Base-by-base conservation (phyloP, 768 basidiomycete genomes). In the Trametes punicea region DNA sequence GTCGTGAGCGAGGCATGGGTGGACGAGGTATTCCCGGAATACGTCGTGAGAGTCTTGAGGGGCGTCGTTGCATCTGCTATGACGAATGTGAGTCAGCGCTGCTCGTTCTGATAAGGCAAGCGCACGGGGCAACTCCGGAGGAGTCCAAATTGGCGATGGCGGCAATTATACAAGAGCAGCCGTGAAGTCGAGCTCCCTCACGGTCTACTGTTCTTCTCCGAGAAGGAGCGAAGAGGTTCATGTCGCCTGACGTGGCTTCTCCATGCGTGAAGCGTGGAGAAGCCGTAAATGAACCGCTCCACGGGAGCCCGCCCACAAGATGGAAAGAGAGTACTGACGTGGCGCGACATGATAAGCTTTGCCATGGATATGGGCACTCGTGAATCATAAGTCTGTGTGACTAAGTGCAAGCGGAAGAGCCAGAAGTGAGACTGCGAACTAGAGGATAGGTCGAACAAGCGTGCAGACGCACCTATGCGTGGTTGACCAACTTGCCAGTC, bases 311-410 rank as follows among this genome's bases (percentile, higher is more conserved):
- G 29, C 55, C 55, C 62, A 58, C 59, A 39, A 41, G 55, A 48
- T 38, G 9, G 16, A 50, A 42, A 27, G 41, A 57, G 47, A 51
- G 36, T 44, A 66, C 66, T 51, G 56, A 69, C 68, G 57, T 69
- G 68, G 62, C 68, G 62, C 38, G 65, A 64, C 68, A 69, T 69
- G 57, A 69, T 67, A 48, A 69, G 60, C 55, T 69, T 69, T 8
- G 68, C 68, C 68, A 69, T 69, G 23, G 68, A 69, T 54, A 67
- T 57, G 57, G 68, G 68, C 40, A 56, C 62, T 55, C 62, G 67
- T 55, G 65, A 58, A 38, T 60, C 59, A 33, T 63, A 63, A 7
- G 61, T 54, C 23, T 53, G 55, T 31, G 56, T 50, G n/a, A 62
- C 60, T 64, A n/a, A n/a, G 55, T 49, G 39, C 42, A 30, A 52